Conservation (phyloP, 345 rosid genomes). For the Orychophragmus violaceus region DNA sequence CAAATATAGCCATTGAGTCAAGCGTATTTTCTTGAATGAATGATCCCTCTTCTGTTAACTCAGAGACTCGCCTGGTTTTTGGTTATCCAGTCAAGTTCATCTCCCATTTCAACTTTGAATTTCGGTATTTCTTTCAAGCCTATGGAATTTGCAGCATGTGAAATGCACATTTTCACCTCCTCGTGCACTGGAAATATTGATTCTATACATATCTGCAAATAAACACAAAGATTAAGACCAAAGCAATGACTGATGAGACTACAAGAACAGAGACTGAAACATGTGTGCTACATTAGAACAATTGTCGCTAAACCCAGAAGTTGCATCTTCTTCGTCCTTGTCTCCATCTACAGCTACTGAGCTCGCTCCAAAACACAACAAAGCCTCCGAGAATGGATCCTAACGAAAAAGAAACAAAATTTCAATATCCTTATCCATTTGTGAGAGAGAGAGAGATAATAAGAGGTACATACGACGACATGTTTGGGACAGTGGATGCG, state of each 20-base stretch:
- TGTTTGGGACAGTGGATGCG: slow-evolving; percentile 56
- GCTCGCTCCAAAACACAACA: slow-evolving; percentile 76
- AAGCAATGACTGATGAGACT: background rate
- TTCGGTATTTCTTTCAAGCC: slow-evolving; percentile 60
- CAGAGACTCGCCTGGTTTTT: slow-evolving; percentile 52
- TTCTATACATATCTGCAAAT: slow-evolving; percentile 51
- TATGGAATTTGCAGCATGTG: slow-evolving; percentile 59
- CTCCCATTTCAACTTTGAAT: slow-evolving; percentile 57
- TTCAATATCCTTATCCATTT: background rate
- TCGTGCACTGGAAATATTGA: slow-evolving; percentile 56
- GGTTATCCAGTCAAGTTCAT: slow-evolving; percentile 60
- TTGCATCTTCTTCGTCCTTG: slow-evolving; percentile 9
- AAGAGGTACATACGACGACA: slow-evolving; percentile 38
- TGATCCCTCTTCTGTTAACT: background rate
- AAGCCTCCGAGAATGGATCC: slow-evolving; percentile 80
- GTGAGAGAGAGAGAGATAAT: background rate
- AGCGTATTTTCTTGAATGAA: background rate
- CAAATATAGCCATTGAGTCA: background rate
- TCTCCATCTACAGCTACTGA: slow-evolving; percentile 55
- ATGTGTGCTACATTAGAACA: background rate
- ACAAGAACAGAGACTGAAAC: background rate
- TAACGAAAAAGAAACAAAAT: slow-evolving; percentile 13
- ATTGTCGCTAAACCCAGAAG: slow-evolving; percentile 6
- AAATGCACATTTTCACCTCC: slow-evolving; percentile 55
- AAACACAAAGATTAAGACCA: background rate